Evolutionary conservation across 2,329 filamentous ascomycete genomes (phyloP).

Genomic region (Clarireedia hainanense): DNA sequence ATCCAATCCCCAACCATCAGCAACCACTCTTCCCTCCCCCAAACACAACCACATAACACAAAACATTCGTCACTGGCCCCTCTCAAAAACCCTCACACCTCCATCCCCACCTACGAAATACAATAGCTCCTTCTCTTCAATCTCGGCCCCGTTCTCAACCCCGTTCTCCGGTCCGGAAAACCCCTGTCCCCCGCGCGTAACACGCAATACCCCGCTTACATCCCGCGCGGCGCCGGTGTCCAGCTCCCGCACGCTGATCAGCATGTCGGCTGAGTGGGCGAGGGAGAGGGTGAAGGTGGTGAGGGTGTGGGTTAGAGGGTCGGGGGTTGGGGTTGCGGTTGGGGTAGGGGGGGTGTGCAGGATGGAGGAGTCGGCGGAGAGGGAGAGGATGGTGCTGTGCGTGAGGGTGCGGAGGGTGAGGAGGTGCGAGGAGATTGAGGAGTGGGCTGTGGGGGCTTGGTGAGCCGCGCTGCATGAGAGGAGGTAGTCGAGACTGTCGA

Average conservation of each 20-base stretch:
- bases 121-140: slow-evolving; percentile 62
- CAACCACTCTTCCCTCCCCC: background rate
- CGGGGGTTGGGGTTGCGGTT: slow-evolving; percentile 66
- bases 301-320: slow-evolving; percentile 59
- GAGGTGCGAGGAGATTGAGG: background rate
- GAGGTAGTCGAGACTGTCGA: background rate
- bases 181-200: slow-evolving; percentile 50
- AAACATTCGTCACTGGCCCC: slow-evolving; percentile 50
- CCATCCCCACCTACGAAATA: slow-evolving; percentile 78
- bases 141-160: slow-evolving; percentile 23
- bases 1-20: background rate
- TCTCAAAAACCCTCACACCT: slow-evolving; percentile 73
- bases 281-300: slow-evolving; percentile 62
- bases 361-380: slow-evolving; percentile 65
- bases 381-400: slow-evolving; percentile 57
- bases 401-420: slow-evolving; percentile 28
- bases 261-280: slow-evolving; percentile 66
- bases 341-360: slow-evolving; percentile 57
- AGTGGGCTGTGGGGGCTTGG: background rate
- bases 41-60: background rate
- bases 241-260: slow-evolving; percentile 65
- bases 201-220: slow-evolving; percentile 78
- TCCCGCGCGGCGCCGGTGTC: slow-evolving; percentile 87
- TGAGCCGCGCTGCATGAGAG: background rate
- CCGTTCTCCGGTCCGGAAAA: slow-evolving; percentile 8